Evolutionary conservation across 768 basidiomycete genomes (phyloP).

Genomic region (Leccinum obscurum): DNA sequence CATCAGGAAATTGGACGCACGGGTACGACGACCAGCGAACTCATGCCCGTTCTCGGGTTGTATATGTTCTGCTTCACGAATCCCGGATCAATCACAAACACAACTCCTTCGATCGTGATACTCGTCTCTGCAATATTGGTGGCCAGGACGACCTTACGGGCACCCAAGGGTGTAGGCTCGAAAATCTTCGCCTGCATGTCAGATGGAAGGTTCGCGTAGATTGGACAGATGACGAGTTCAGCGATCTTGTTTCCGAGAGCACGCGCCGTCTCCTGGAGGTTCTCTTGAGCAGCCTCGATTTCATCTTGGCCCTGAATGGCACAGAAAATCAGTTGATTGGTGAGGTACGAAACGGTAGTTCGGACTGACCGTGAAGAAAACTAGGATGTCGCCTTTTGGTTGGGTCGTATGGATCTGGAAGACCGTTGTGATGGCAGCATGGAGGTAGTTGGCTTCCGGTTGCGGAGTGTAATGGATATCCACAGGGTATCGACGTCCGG

Average conservation of each 20-base stretch:
- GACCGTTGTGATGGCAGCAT: slow-evolving; percentile 97
- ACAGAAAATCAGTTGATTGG: slow-evolving; percentile 5
- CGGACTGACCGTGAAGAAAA: slow-evolving; percentile 84
- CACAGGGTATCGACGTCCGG: slow-evolving; percentile 95
- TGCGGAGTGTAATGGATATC: slow-evolving; percentile 99
- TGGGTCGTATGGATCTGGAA: slow-evolving; percentile 99
- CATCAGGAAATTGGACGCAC: slow-evolving; percentile 45
- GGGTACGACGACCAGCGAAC: slow-evolving; percentile 92
- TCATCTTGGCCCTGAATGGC: slow-evolving; percentile 85
- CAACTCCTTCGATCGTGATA: slow-evolving; percentile 98
- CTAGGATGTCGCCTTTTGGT: slow-evolving; percentile 94
- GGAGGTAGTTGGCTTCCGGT: slow-evolving; percentile 98
- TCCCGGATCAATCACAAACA: slow-evolving; percentile 98
- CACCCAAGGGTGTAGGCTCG: slow-evolving; percentile 95
- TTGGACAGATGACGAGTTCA: slow-evolving; percentile 94
- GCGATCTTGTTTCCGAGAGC: slow-evolving; percentile 94
- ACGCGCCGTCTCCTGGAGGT: slow-evolving; percentile 90
- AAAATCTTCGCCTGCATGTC: slow-evolving; percentile 99
- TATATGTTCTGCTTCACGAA: slow-evolving; percentile 99
- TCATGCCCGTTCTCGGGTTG: slow-evolving; percentile 98
- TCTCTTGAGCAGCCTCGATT: slow-evolving; percentile 97
- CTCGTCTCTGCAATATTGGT: slow-evolving; percentile 99
- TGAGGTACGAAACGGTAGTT: neutral
- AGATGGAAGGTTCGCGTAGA: slow-evolving; percentile 98
- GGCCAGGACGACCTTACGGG: slow-evolving; percentile 95